These are phyloP conservation scores for Verticillium zaregamsianum DNA, from an alignment of 2,329 filamentous ascomycete genomes.

Conservation along the genomic window DNA sequence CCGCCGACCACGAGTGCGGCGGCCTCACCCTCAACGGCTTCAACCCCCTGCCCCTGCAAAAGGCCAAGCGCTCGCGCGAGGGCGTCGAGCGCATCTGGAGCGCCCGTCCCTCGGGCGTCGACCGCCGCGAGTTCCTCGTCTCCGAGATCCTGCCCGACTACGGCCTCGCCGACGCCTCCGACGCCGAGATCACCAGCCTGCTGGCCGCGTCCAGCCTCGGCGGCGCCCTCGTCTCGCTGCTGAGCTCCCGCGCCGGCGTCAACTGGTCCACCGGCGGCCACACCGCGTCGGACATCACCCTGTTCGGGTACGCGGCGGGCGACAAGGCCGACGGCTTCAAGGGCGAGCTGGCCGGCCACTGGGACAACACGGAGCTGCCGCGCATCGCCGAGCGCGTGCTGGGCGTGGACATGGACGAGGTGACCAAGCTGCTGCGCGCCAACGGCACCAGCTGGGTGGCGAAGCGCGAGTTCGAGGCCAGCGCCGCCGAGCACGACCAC, in stretches of 20 bases:
- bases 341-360: constrained; percentile 16
- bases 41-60: constrained; percentile 25
- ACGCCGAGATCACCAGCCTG: constrained; percentile 22
- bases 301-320: constrained; percentile 27
- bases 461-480: constrained; percentile 10
- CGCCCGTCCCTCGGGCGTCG: constrained; percentile 22
- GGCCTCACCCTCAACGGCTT: constrained; percentile 32
- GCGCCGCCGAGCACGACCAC: background rate
- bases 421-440: constrained; percentile 15
- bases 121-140: constrained; percentile 22
- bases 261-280: constrained; percentile 20
- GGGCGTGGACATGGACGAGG: constrained; percentile 15
- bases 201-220: constrained; percentile 20
- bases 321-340: constrained; percentile 10
- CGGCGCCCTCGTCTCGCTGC: constrained; percentile 20
- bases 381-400: constrained; percentile 19
- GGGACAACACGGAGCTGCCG: constrained; percentile 21
- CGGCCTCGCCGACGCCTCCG: constrained; percentile 23
- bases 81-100: constrained; percentile 20
- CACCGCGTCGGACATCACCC: constrained; percentile 25
- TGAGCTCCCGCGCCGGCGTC: constrained; percentile 16
- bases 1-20: constrained; percentile 35
- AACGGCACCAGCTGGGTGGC: constrained; percentile 19
- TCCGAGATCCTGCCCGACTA: constrained; percentile 23
- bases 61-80: constrained; percentile 25